Percentiles rank a stretch among this genome's conserved stretches.
phyloP scores from a whole-genome alignment of 2,329 filamentous ascomycete genomes.

The Pseudonectria foliicola region DNA sequence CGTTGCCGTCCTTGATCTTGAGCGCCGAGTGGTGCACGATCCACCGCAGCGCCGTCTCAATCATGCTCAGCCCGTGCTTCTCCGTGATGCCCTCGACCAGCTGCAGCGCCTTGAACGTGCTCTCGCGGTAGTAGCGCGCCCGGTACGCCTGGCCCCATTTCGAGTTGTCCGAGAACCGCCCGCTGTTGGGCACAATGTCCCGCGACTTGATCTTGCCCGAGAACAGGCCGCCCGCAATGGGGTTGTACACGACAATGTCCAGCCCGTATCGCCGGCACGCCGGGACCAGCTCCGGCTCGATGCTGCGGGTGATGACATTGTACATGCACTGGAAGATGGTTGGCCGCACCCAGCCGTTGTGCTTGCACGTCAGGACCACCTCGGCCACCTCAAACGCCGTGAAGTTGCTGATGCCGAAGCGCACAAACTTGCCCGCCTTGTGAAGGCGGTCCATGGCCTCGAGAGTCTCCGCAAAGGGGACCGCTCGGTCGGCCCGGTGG shows the following conservation, averaged over 20 bases:
- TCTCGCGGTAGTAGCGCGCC: constrained; percentile 64
- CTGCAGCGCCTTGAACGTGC: constrained; percentile 54
- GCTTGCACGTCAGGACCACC: constrained; percentile 69
- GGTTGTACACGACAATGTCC: constrained; percentile 77
- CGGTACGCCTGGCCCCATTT: constrained; percentile 52
- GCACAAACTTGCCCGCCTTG: constrained; percentile 78
- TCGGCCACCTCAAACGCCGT: constrained; percentile 85
- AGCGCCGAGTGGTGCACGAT: constrained; percentile 61
- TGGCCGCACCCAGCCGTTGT: constrained; percentile 74
- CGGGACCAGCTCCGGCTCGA: constrained; percentile 68
- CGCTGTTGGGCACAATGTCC: constrained; percentile 55
- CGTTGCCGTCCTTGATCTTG: constrained; percentile 44
- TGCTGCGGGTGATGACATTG: constrained; percentile 68
- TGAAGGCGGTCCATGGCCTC: constrained; percentile 73
- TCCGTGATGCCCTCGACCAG: constrained; percentile 60
- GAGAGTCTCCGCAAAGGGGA: constrained; percentile 74
- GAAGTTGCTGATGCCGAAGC: constrained; percentile 75
- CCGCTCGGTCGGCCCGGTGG: constrained; percentile 45
- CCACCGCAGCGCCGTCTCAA: constrained; percentile 72
- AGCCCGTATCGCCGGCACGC: constrained; percentile 70
- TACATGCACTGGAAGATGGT: constrained; percentile 88
- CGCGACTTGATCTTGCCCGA: constrained; percentile 68
- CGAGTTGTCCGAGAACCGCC: constrained; percentile 60
- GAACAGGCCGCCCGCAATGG: constrained; percentile 72
- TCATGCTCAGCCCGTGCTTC: constrained; percentile 60